phyloP scores from a whole-genome alignment of 2,329 filamentous ascomycete species.

The Exophiala xenobiotica region DNA sequence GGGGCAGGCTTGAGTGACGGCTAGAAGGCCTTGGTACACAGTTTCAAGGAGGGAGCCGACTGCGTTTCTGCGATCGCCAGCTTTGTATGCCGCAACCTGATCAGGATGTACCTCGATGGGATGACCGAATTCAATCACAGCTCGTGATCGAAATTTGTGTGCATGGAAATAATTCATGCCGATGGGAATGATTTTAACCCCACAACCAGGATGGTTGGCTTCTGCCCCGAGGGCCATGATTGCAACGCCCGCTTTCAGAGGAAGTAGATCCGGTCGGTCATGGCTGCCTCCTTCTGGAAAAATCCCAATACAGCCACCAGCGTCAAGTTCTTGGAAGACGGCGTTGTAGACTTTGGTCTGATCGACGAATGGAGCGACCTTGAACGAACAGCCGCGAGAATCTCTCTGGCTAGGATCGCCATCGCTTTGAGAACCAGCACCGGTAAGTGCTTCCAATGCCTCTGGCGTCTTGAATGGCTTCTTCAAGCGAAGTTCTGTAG shows the following conservation, averaged over 20 bases:
- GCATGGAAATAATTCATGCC: conserved; percentile 99
- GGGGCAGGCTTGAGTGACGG: conserved; percentile 87
- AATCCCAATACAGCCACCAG: conserved; percentile 88
- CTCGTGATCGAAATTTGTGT: conserved; percentile 95
- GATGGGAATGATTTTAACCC: conserved; percentile 90
- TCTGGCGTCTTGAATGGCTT: conserved; percentile 78
- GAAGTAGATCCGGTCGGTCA: conserved; percentile 85
- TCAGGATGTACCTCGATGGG: conserved; percentile 82
- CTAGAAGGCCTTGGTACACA: conserved; percentile 78
- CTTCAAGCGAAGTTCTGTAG: conserved; percentile 81
- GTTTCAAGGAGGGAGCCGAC: conserved; percentile 82
- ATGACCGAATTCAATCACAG: conserved; percentile 90
- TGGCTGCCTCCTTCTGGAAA: conserved; percentile 97
- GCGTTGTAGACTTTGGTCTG: conserved; percentile 92
- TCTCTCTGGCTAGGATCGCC: conserved; percentile 63
- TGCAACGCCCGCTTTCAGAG: conserved; percentile 92
- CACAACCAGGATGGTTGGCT: conserved; percentile 79
- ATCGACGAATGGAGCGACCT: conserved; percentile 87
- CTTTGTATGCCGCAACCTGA: conserved; percentile 80
- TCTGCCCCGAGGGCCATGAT: conserved; percentile 95
- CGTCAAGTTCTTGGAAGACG: conserved; percentile 78
- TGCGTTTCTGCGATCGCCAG: conserved; percentile 78
- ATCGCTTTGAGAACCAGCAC: conserved; percentile 59
- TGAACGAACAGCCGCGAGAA: conserved; percentile 76
- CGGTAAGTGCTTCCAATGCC: conserved; percentile 77